phyloP scores from a whole-genome alignment of 2,329 filamentous ascomycete genomes.

The Colletotrichum horii region DNA sequence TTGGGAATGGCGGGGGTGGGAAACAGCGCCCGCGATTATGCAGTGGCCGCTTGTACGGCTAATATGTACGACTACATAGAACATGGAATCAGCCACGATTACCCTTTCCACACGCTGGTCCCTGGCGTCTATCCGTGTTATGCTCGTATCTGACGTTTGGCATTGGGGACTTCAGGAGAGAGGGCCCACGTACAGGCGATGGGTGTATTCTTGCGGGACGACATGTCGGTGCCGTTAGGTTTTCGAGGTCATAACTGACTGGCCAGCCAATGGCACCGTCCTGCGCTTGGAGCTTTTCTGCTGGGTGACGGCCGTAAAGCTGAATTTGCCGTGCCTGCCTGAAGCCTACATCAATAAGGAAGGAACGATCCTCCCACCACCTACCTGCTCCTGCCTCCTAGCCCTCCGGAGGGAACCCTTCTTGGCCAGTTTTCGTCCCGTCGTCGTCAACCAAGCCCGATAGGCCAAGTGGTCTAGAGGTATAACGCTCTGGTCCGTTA shows the following conservation, averaged over 20 bases:
- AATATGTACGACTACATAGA: conserved; percentile 23
- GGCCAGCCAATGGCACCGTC: not conserved
- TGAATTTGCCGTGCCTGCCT: not conserved
- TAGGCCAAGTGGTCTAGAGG: not conserved
- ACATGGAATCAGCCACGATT: conserved; percentile 20
- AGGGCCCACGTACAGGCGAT: not conserved
- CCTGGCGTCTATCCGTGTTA: not conserved
- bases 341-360: not conserved
- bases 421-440: not conserved
- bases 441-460: not conserved
- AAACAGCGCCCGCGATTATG: conserved; percentile 8
- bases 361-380: not conserved
- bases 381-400: not conserved
- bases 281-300: not conserved
- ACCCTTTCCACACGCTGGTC: not conserved
- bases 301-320: not conserved
- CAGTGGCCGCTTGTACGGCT: conserved; percentile 18
- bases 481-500: not conserved
- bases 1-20: not conserved
- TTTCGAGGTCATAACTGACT: not conserved
- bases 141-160: not conserved
- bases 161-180: not conserved
- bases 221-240: not conserved
- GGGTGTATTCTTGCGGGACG: not conserved
- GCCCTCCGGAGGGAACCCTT: accelerated